phyloP scores from a whole-genome alignment of 805 yeast genomes.

The Suhomyces canberraensis region DNA sequence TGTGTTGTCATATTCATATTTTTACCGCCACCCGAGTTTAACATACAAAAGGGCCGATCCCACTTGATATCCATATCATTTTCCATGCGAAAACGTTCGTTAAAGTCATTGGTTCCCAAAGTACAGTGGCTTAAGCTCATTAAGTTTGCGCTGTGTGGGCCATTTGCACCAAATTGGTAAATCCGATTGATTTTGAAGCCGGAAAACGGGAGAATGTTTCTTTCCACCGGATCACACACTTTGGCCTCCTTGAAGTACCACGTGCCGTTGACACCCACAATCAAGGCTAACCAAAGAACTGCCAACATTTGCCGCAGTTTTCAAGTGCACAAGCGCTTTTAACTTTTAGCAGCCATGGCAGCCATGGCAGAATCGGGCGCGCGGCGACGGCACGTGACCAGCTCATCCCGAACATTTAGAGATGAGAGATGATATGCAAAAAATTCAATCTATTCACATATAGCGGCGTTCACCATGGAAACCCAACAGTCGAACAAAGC shows the following conservation, averaged over 20 bases:
- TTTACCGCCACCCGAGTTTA: too few species aligned
- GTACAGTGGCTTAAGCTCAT: constrained; percentile 51
- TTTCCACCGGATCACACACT: constrained; percentile 32
- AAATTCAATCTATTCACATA: constrained; percentile 1
- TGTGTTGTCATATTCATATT: too few species aligned
- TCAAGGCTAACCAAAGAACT: too few species aligned
- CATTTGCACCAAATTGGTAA: constrained; percentile 27
- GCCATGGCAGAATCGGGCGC: too few species aligned
- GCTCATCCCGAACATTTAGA: background rate
- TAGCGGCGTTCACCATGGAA: constrained; percentile 12
- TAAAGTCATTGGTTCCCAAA: constrained; percentile 46
- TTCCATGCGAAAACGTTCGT: constrained; percentile 30
- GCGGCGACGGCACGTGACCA: background rate
- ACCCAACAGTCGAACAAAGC: constrained; percentile 69
- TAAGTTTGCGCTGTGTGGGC: constrained; percentile 39
- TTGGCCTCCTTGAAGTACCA: constrained; percentile 26
- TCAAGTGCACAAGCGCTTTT: background rate
- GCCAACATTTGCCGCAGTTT: too few species aligned
- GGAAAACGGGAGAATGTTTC: constrained; percentile 39
- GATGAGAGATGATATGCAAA: constrained; percentile 5
- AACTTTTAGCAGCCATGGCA: background rate
- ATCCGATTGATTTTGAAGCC: constrained; percentile 57
- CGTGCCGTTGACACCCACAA: too few species aligned
- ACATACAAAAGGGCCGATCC: constrained; percentile 46
- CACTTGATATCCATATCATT: constrained; percentile 42